phyloP scores from a whole-genome alignment of 148 eudicot species.

The Rhododendron ferrugineum region DNA sequence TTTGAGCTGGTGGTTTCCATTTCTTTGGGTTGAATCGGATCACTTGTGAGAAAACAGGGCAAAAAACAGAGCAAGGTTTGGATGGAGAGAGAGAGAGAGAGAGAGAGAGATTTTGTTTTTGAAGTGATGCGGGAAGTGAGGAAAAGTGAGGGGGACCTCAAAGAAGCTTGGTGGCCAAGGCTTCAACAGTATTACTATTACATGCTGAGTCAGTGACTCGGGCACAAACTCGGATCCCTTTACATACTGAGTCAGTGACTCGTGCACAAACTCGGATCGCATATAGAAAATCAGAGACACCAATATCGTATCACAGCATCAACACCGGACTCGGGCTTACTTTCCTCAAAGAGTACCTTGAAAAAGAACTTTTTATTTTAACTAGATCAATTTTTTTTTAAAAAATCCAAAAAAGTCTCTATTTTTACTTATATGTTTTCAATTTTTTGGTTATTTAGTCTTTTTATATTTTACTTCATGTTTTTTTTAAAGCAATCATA shows the following conservation, averaged over 20 bases:
- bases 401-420: too few species aligned
- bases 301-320: too few species aligned
- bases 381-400: too few species aligned
- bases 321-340: too few species aligned
- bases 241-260: not conserved
- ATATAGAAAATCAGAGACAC: not conserved
- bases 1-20: conserved; percentile 5
- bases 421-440: too few species aligned
- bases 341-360: too few species aligned
- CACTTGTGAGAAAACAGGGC: not conserved
- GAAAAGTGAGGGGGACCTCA: not conserved
- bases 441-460: too few species aligned
- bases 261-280: not conserved
- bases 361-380: too few species aligned
- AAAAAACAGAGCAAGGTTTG: not conserved
- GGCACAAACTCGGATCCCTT: not conserved
- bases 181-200: not conserved
- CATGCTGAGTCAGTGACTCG: not conserved
- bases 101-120: not conserved
- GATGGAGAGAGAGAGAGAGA: not conserved
- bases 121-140: not conserved
- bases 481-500: too few species aligned
- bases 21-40: not conserved
- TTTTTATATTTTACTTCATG: too few species aligned
- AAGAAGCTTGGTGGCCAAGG: not conserved